Conservation (phyloP, 2,329 filamentous ascomycete species). For the Fusarium poae region DNA sequence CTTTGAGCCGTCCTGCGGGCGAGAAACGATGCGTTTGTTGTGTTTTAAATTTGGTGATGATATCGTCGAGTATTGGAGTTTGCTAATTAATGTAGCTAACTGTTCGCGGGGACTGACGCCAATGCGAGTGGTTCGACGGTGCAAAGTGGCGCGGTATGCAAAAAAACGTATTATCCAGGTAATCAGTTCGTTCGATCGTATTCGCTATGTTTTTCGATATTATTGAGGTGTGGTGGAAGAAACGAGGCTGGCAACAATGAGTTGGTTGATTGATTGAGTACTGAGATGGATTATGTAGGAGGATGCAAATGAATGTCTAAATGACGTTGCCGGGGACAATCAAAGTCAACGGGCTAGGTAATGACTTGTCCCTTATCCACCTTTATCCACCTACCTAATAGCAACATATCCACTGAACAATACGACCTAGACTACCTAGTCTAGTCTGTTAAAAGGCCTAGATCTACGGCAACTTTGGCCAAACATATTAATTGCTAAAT, state of each 20-base stretch:
- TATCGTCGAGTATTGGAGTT: constrained; percentile 15
- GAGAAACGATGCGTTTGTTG: constrained; percentile 15
- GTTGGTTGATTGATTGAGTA: constrained; percentile 19
- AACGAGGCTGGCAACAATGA: constrained; percentile 9
- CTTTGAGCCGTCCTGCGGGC: constrained; percentile 20
- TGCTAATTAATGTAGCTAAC: not conserved
- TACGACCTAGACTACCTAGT: too few relatives aligned
- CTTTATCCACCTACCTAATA: not conserved
- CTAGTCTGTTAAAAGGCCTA: not conserved
- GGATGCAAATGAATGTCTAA: constrained; percentile 30
- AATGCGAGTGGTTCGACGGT: constrained; percentile 18
- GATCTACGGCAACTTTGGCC: not conserved
- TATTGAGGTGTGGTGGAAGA: constrained; percentile 8
- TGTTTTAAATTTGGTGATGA: constrained; percentile 12
- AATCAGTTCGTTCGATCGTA: not conserved
- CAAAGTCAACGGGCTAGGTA: constrained; percentile 23
- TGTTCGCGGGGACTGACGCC: not conserved
- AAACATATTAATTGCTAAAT: not conserved
- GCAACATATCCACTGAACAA: not conserved
- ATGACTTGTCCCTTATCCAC: not conserved
- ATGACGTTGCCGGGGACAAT: constrained; percentile 45
- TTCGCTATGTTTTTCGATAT: not conserved
- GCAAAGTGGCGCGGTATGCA: not conserved
- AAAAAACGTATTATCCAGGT: not conserved
- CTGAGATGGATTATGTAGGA: constrained; percentile 37